Evolutionary conservation across 495 filamentous ascomycete genomes (phyloP), one percentile per base, ranked within the genome.

Genomic region (Acidomyces sp.): DNA sequence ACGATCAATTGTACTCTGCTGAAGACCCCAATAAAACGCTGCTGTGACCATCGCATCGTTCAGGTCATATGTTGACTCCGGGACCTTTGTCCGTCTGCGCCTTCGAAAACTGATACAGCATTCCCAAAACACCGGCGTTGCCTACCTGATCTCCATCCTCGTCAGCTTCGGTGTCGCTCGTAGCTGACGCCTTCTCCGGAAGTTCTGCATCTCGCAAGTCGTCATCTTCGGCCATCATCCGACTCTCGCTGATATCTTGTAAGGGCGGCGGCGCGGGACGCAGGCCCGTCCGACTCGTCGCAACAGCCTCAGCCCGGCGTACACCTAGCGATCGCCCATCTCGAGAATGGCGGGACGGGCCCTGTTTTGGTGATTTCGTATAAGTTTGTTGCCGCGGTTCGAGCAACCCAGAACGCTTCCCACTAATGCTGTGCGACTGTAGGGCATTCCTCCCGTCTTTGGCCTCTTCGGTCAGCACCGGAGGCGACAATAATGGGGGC

Each of bases 71-170:
- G 6, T 29, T 29, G 4, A 52, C 34, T 1, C 48, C 48, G 1
- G 38, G 28, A 9, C 43, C 39, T 31, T 36, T 42, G 38, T 52
- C 79, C 40, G 75, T 74, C 55, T 87, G 82, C 39, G 73, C 82
- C 61, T 79, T 85, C 56, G 86, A 82, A 57, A 93, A 93, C 56
- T 96, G 82, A 54, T 87, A 83, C 32, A 97, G 71, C 59, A 96
- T 62, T 2, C 82, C 81, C 41, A 97, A 64, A 9, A 97, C 90
- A 17, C 80, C 82, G 1, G 71, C 69, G 4, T 63, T 62, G 16
- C 13, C 7, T 13, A 13, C 26, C 13, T 7, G 7, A 28, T 28
- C 26, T 13, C 13, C 26, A 18, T 67, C 66, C 7, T 41, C 52
- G n/a, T 43, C 54, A n/a, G 41, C 41, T 1, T 49, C 49, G 3